These are phyloP conservation scores for Crassisporium funariophilum DNA, from an alignment of 768 basidiomycete genomes.

Conservation along the genomic window DNA sequence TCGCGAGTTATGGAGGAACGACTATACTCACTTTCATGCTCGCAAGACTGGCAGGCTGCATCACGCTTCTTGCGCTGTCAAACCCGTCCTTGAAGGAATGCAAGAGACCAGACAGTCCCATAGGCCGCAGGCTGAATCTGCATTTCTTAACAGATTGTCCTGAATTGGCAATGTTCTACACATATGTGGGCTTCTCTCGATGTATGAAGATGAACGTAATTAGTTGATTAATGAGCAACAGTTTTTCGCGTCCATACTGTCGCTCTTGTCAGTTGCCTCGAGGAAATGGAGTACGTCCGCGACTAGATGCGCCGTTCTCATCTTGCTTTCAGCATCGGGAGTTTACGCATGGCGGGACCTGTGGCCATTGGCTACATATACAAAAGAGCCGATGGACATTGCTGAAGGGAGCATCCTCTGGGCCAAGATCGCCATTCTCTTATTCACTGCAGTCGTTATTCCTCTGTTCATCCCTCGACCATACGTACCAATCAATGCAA, in stretches of 20 bases:
- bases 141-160: no score
- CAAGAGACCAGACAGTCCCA: constrained; percentile 25
- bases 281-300: constrained; percentile 26
- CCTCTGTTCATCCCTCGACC: constrained; percentile 54
- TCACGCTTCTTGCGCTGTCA: not conserved
- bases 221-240: no score
- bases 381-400: constrained; percentile 43
- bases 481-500: constrained; percentile 53
- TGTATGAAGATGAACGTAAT: no score
- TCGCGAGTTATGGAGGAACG: constrained; percentile 1
- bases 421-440: constrained; percentile 46
- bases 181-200: no score
- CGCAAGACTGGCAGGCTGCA: not conserved
- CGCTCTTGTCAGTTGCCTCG: constrained; percentile 35
- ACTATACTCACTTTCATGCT: constrained; percentile 3
- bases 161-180: no score
- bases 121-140: not conserved
- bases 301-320: constrained; percentile 21
- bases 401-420: constrained; percentile 49
- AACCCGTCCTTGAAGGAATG: not conserved
- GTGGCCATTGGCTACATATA: constrained; percentile 54
- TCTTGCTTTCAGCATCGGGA: constrained; percentile 32
- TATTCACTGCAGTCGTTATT: constrained; percentile 42
- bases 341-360: constrained; percentile 57
- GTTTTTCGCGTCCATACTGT: constrained; percentile 40